Evolutionary conservation across 78 protist genomes (phyloP).

Genomic region (Isochrysis galbana): DNA sequence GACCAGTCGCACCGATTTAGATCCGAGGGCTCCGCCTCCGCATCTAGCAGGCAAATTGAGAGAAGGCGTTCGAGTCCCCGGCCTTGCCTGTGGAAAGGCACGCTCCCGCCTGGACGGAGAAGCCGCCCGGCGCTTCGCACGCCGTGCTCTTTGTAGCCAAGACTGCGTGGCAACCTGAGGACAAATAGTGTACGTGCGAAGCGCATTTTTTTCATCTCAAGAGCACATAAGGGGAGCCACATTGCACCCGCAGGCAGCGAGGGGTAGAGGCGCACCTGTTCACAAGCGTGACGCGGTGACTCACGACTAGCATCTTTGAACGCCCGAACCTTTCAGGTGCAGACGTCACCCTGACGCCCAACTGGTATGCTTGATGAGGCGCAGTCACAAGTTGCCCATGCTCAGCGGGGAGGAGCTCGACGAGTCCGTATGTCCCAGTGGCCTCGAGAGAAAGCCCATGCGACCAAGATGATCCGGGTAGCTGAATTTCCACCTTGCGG

Average conservation of each 20-base stretch:
- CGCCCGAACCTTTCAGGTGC: background rate
- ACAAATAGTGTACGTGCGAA: too few relatives aligned
- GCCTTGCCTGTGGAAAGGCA: background rate
- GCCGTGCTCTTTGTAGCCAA: background rate
- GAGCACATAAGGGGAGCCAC: too few relatives aligned
- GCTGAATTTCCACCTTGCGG: background rate
- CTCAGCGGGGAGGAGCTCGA: background rate
- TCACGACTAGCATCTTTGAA: slow-evolving; percentile 3
- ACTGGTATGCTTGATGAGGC: background rate
- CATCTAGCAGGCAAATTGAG: background rate
- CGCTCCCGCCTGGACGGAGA: background rate
- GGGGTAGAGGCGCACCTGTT: background rate
- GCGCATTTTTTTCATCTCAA: too few relatives aligned
- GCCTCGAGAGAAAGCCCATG: background rate
- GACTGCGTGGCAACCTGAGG: too few relatives aligned
- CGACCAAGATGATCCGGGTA: slow-evolving; percentile 7
- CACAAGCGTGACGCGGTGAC: background rate
- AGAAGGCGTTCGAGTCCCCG: background rate
- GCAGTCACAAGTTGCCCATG: background rate
- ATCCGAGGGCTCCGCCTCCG: background rate
- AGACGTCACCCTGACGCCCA: background rate
- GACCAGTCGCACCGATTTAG: background rate
- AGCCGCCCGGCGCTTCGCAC: background rate
- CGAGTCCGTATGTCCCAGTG: background rate
- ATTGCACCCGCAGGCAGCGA: background rate